Base-by-base conservation (phyloP, 2,329 filamentous ascomycete species). In the Rhynchosporium secalis region DNA sequence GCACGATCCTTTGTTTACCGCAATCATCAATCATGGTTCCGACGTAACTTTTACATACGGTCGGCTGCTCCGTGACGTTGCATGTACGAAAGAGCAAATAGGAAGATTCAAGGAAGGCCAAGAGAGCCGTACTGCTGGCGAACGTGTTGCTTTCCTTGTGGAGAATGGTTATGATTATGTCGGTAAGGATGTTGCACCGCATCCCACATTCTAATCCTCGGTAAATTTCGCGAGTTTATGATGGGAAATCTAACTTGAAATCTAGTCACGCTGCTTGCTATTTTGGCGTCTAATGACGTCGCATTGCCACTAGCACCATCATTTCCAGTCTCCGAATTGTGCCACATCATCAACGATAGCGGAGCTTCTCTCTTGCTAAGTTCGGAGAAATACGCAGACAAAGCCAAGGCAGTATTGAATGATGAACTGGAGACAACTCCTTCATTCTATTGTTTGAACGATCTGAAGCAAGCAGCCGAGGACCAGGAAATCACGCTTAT, bases 91-190 rank as follows among this genome's bases (percentile, higher is more conserved):
- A n/a, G n/a, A n/a, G n/a, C n/a, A n/a, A n/a, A n/a, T n/a, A n/a
- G n/a, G n/a, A n/a, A n/a, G n/a, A n/a, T n/a, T 81, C 36, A 79
- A 83, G 62, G 80, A 81, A 0, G 81, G 81, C 3, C 83, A 84
- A 48, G 83, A 80, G 65, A 41, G 80, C 62, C 83, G 85, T 65
- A 79, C 96, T 63, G 80, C 85, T 38, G 94, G 94, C 62, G 86
- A 96, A 78, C 84, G 95, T 69, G 83, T 99, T 69, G 93, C 92
- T 9, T 96, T 97, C 77, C 78, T 99, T 64, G 88, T 96, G 56
- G 94, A 97, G 81, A 98, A 98, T 77, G 89, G 92, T 77, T 98
- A 98, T 80, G 93, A 98, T 78, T 98, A 97, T 86, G 90, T 97
- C 79, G 94, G 94, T 97, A 87, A 73, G 36, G 59, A 40, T 62